phyloP scores from a whole-genome alignment of 768 basidiomycete genomes.

The Rhodotorula babjevae region DNA sequence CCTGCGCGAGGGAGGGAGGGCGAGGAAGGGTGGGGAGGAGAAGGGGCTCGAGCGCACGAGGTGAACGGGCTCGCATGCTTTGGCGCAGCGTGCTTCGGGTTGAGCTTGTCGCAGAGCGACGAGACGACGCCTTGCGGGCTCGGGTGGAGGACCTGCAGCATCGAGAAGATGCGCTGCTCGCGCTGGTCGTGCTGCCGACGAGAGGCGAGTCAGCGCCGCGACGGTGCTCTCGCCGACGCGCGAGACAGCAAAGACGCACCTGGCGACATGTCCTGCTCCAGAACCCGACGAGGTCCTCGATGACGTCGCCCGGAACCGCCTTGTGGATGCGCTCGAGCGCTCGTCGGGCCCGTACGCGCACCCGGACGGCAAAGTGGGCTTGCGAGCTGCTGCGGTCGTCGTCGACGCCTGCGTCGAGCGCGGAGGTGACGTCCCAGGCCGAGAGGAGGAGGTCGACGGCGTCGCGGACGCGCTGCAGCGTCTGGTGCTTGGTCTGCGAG shows the following conservation, averaged over 20 bases:
- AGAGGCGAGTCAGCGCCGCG: too few relatives aligned
- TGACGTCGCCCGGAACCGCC: slow-evolving; percentile 68
- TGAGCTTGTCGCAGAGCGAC: slow-evolving; percentile 78
- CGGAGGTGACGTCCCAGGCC: slow-evolving; percentile 35
- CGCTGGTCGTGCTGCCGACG: slow-evolving; percentile 12
- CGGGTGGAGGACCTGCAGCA: slow-evolving; percentile 74
- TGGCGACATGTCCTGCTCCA: slow-evolving; percentile 52
- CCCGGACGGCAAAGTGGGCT: slow-evolving; percentile 21
- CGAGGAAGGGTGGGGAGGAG: not conserved
- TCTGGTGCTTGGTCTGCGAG: slow-evolving; percentile 21
- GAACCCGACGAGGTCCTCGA: slow-evolving; percentile 75
- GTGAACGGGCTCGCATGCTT: slow-evolving; percentile 13
- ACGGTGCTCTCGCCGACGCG: too few relatives aligned
- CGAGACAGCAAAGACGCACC: not conserved
- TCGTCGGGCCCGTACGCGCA: slow-evolving; percentile 60
- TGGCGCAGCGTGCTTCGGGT: not conserved
- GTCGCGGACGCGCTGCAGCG: slow-evolving; percentile 25
- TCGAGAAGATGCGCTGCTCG: slow-evolving; percentile 62
- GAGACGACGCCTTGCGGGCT: slow-evolving; percentile 82
- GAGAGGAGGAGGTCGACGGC: slow-evolving; percentile 17
- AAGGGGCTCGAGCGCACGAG: slow-evolving; percentile 10
- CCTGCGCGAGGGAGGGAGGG: too few relatives aligned
- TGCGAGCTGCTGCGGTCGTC: slow-evolving; percentile 33
- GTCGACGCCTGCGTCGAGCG: slow-evolving; percentile 15
- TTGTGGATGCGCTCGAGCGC: slow-evolving; percentile 83